Base-by-base conservation (phyloP, 768 basidiomycete genomes). In the Kwoniella botswanensis region DNA sequence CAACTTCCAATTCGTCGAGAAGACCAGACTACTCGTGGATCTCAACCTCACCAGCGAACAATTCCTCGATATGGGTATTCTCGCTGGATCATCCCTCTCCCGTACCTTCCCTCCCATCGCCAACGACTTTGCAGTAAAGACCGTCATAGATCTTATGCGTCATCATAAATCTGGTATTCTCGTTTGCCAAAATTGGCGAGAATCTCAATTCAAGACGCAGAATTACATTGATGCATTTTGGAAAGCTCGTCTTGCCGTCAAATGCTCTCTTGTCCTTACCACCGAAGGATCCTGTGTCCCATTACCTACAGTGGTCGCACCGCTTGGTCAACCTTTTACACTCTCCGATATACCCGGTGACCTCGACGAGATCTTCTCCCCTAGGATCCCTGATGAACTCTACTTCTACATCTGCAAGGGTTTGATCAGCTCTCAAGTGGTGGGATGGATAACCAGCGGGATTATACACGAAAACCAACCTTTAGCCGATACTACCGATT, bases 371-470 rank as follows among this genome's bases (percentile, higher is more conserved):
- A 92, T 98, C 71, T 98, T 98, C 85, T 95, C 94, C 11, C 86
- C 93, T 83, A 91, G 94, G 56, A 87, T 99, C 26, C 96, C 96
- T 1, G 97, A 98, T 82, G 94, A 98, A 82, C 88, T 98, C 69
- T 98, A 95, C 85, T 98, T 91, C 84, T 97, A 98, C 83, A 88
- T 98, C 74, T 97, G 94, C 50, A 90, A 94, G 18, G 96, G 97
- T 5, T 88, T 98, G 15, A 82, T 98, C 63, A 90, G 90, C 10
- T 93, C 96, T 0, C 92, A 93, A 76, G 90, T 93, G 11, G 88
- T 98, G 24, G 91, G 94, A n/a, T 97, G 96, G 92, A 88, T 99
- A 69, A 94, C 93, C 17, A 89, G 88, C 26, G 94, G 94, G 17
- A 88, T 96, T 71, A 85, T 91, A 59, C 93, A 98, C 80, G 90